Conservation (phyloP, 306 rosid genomes). For the Glycyrrhiza uralensis region DNA sequence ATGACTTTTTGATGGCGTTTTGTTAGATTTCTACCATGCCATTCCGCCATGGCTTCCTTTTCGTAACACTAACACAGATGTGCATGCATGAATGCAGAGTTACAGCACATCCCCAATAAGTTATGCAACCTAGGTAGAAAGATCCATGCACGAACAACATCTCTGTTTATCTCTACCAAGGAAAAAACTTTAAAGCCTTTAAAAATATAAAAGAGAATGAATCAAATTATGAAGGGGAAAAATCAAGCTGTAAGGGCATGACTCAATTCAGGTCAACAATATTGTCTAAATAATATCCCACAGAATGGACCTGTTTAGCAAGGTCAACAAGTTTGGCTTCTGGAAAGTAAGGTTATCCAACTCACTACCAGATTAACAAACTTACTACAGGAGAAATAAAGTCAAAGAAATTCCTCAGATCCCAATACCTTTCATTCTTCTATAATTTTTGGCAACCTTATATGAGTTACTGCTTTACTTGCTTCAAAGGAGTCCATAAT, state of each 20-base stretch:
- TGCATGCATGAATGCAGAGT: neutral
- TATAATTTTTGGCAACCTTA: neutral
- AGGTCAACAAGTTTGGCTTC: neutral
- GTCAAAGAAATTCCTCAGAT: neutral
- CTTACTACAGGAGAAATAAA: neutral
- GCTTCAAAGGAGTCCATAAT: neutral
- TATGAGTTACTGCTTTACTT: neutral
- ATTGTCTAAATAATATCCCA: neutral
- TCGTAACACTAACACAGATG: neutral
- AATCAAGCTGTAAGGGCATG: neutral
- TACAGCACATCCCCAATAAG: neutral
- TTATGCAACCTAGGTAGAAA: neutral
- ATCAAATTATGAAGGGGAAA: neutral
- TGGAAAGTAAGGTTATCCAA: neutral
- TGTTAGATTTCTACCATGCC: neutral
- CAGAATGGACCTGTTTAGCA: neutral
- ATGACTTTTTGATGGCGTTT: neutral
- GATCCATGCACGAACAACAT: neutral
- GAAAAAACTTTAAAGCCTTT: neutral
- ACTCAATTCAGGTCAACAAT: neutral
- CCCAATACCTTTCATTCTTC: neutral
- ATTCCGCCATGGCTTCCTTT: neutral
- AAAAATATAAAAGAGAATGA: neutral
- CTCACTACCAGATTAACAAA: neutral
- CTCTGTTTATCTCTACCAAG: neutral